Conservation (phyloP, 1,284 basidiomycete species). For the Ceratobasidium theobromae region DNA sequence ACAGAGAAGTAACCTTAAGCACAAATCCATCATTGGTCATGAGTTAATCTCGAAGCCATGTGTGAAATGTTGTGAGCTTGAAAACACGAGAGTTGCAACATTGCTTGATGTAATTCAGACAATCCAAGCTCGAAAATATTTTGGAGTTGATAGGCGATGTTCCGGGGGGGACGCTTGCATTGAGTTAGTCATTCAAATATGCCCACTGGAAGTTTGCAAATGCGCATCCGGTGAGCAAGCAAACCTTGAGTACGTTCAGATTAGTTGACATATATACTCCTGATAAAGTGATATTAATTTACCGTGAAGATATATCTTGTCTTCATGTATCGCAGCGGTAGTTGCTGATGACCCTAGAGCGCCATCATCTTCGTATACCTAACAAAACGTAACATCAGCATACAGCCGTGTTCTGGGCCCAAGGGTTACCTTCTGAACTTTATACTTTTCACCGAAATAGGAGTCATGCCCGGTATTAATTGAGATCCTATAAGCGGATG, state of each 20-base stretch:
- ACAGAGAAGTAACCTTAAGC: no score
- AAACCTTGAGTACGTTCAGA: background rate
- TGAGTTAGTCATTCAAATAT: background rate
- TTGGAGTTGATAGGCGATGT: no score
- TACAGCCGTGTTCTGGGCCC: background rate
- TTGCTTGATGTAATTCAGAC: no score
- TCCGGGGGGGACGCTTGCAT: no score
- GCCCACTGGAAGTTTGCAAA: constrained; percentile 6
- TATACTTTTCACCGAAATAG: constrained; percentile 66
- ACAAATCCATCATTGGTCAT: no score
- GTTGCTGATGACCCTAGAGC: constrained; percentile 7
- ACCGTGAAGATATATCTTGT: constrained; percentile 5
- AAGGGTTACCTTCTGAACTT: constrained; percentile 54
- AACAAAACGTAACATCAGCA: background rate
- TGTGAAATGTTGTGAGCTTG: no score
- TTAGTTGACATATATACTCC: no score
- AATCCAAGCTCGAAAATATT: no score
- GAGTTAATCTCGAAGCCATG: no score
- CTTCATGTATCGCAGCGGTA: constrained; percentile 4
- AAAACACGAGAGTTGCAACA: no score
- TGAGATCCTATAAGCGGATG: constrained; percentile 55
- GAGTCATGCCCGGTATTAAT: constrained; percentile 53
- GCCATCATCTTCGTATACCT: constrained; percentile 26
- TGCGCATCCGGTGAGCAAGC: background rate
- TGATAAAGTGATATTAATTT: background rate